phyloP scores from a whole-genome alignment of 2,329 filamentous ascomycete genomes.

The Ceratocystis papillata region DNA sequence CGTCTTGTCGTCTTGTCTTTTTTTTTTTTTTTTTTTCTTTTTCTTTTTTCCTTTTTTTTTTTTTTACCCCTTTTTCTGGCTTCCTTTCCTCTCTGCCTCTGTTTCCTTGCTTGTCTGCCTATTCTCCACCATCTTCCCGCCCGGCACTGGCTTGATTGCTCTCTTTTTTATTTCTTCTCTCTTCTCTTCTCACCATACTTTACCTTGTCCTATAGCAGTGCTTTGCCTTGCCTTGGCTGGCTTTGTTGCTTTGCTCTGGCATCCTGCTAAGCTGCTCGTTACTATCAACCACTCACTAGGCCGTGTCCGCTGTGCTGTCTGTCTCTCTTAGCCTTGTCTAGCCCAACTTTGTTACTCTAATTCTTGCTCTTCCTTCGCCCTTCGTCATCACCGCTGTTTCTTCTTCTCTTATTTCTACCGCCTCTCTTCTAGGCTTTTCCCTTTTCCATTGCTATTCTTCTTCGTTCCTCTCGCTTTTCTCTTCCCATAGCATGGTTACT shows the following conservation, averaged over 20 bases:
- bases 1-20: background rate
- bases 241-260: too few relatives aligned
- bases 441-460: slow-evolving; percentile 25
- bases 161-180: slow-evolving; percentile 21
- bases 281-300: too few relatives aligned
- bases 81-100: background rate
- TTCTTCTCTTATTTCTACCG: slow-evolving; percentile 21
- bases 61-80: background rate
- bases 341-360: too few relatives aligned
- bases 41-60: slow-evolving; percentile 9
- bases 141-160: background rate
- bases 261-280: too few relatives aligned
- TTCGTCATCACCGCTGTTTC: background rate
- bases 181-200: slow-evolving; percentile 5
- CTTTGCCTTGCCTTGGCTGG: too few relatives aligned
- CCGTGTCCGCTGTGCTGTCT: background rate
- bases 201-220: too few relatives aligned
- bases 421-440: slow-evolving; percentile 18
- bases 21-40: slow-evolving; percentile 3
- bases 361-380: too few relatives aligned
- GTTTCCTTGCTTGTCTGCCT: background rate
- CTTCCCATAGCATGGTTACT: background rate
- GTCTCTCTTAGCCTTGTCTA: background rate
- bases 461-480: slow-evolving; percentile 24
- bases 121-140: background rate